Base-by-base conservation (phyloP, 2,329 filamentous ascomycete species). In the Eutypa lata region DNA sequence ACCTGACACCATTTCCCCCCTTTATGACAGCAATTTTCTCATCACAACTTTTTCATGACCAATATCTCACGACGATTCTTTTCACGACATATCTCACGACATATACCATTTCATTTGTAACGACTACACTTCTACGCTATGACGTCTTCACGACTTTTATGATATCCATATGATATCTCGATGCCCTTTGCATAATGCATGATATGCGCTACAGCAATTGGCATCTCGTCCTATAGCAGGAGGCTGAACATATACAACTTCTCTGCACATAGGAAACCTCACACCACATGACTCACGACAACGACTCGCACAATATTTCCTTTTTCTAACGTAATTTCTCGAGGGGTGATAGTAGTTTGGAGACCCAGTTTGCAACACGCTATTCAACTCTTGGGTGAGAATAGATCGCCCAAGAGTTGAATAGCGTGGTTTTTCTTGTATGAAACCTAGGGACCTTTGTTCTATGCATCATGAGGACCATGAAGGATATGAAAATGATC, bases 401-500 rank as follows among this genome's bases (percentile, higher is more conserved):
- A 10, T 10, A 49, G 19, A 45, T 53, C 21, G 42, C 22, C 22
- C 16, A 11, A 45, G 6, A 6, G n/a, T 18, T 50, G 50, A 42
- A 50, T 50, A 40, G 42, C 46, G 53, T 55, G 42, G 43, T 49
- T 35, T 51, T 54, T 63, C 56, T 64, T 68, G 54, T 66, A 59
- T 40, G 65, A 62, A 50, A n/a, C n/a, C 59, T 61, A 46, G 43
- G 46, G 46, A 54, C 11, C 35, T 22, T 45, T 44, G 50, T 52
- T 53, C 45, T 47, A 56, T 58, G 51, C 47, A 50, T 57, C 45
- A 62, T 50, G 63, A 63, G 52, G 54, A 14, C 63, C 42, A 67
- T 52, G 64, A 68, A 57, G 57, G 60, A 62, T 53, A 67, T 55
- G 61, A 64, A 28, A 61, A 31, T 35, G 57, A 62, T 56, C 48